Percentiles rank a stretch among this genome's conserved stretches.
These are phyloP conservation scores for Polyporus tsugae DNA, from an alignment of 1,284 basidiomycete species.

Conservation along the genomic window DNA sequence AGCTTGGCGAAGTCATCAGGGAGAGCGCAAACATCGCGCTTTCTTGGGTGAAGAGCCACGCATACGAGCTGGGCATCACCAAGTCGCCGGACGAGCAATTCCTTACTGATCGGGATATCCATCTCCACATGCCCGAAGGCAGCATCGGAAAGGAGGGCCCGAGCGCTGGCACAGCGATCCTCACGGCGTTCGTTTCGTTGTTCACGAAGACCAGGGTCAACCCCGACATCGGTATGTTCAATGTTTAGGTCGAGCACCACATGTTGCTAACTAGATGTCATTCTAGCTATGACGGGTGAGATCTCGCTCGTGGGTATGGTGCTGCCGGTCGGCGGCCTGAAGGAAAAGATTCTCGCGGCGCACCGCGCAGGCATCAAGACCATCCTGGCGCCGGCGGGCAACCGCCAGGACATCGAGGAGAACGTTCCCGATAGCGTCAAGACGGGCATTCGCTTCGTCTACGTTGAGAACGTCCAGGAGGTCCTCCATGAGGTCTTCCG, in stretches of 20 bases:
- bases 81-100: slow-evolving; percentile 75
- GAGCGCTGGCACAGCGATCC: slow-evolving; percentile 93
- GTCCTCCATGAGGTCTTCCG: slow-evolving; percentile 88
- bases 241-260: slow-evolving; percentile 8
- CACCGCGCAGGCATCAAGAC: slow-evolving; percentile 95
- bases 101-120: slow-evolving; percentile 86
- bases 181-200: slow-evolving; percentile 91
- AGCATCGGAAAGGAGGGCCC: slow-evolving; percentile 98
- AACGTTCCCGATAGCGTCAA: slow-evolving; percentile 96
- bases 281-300: slow-evolving; percentile 92
- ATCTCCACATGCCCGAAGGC: slow-evolving; percentile 97
- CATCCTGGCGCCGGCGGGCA: slow-evolving; percentile 87
- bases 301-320: slow-evolving; percentile 94
- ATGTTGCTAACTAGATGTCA: background rate
- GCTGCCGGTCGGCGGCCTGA: slow-evolving; percentile 91
- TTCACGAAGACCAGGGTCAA: slow-evolving; percentile 86
- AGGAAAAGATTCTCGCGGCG: slow-evolving; percentile 96
- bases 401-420: slow-evolving; percentile 92
- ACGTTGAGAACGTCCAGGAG: slow-evolving; percentile 90
- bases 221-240: slow-evolving; percentile 82
- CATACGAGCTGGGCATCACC: slow-evolving; percentile 89
- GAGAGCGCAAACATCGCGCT: slow-evolving; percentile 96
- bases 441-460: slow-evolving; percentile 91
- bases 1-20: slow-evolving; percentile 97
- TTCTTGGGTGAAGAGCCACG: slow-evolving; percentile 93